Evolutionary conservation across 805 yeast species (phyloP), one percentile per base, ranked within the genome.

Genomic region (Yarrowia sp.): DNA sequence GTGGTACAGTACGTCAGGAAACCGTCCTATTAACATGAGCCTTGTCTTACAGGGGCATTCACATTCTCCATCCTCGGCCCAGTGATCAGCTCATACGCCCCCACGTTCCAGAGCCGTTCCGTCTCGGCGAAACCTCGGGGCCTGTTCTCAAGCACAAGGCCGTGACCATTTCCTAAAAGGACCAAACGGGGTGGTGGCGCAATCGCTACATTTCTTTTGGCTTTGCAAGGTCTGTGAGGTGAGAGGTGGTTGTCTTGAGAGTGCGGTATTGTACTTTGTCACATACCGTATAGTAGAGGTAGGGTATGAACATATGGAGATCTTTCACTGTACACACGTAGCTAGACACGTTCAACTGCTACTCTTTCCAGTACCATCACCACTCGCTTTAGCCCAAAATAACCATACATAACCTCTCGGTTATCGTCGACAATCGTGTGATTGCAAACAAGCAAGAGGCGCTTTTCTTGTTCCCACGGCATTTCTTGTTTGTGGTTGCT

Each of bases 361-460:
- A 19, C 19, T 19, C 19, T 19, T 19, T 19, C 19, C 19, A 19
- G 19, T 19, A 19, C 19, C 19, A 26, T 26, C 32, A 5, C 32
- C 32, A 26, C 32, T 19, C 19, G 19, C 19, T 19, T 19, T 19
- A 19, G 7, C 32, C 32, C 32, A 26, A 46, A 46, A 19, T 48
- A 48, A 48, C 52, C 52, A 48, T 48, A 14, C 35, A 48, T 48
- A 48, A 48, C 52, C 52, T 48, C 52, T 26, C 36, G n/a, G 16
- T 22, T 5, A 48, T 8, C 52, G 35, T 22, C 11, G 50, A 22
- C 35, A 46, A 46, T 46, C 50, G 50, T 46, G 50, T 46, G 50
- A 46, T 46, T 46, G 10, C 9, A 46, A 22, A 45, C 15, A 45
- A 45, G 49, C 49, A 45, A 45, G 49, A 11, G 26, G 8, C 19